Evolutionary conservation across 495 filamentous ascomycete species (phyloP).

Genomic region (Echria macrotheca): DNA sequence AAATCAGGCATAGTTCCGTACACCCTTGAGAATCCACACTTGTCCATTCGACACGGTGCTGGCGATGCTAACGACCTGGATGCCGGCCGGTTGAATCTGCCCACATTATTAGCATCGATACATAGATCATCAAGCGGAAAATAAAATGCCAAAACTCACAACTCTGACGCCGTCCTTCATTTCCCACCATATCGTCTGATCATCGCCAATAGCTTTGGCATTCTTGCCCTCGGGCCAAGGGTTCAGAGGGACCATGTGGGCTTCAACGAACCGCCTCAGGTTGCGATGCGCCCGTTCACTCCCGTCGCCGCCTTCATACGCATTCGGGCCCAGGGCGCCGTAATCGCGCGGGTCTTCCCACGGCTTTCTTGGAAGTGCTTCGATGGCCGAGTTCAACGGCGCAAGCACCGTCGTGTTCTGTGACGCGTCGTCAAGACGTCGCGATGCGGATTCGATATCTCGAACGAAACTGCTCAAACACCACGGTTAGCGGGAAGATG

Average conservation of each 20-base stretch:
- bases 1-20: constrained; percentile 57
- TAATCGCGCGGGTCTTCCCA: constrained; percentile 92
- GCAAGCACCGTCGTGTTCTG: constrained; percentile 87
- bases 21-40: constrained; percentile 68
- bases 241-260: constrained; percentile 69
- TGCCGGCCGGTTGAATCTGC: constrained; percentile 73
- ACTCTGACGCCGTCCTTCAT: constrained; percentile 62
- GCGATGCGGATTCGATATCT: constrained; percentile 66
- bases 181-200: constrained; percentile 73
- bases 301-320: constrained; percentile 75
- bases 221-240: constrained; percentile 80
- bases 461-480: constrained; percentile 54
- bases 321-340: constrained; percentile 59
- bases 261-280: constrained; percentile 77
- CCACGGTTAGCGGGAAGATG: not conserved
- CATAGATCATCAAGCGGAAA: not conserved
- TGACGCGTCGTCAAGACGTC: constrained; percentile 61
- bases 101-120: constrained; percentile 1
- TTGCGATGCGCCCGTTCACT: constrained; percentile 76
- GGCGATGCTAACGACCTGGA: constrained; percentile 67
- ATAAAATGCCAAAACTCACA: constrained; percentile 46
- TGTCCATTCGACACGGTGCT: constrained; percentile 79
- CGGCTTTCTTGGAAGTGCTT: constrained; percentile 76
- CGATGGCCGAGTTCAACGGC: constrained; percentile 76
- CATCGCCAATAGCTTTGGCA: constrained; percentile 58